Evolutionary conservation across 345 rosid genomes (phyloP).

Genomic region (Lumnitzera racemosa): DNA sequence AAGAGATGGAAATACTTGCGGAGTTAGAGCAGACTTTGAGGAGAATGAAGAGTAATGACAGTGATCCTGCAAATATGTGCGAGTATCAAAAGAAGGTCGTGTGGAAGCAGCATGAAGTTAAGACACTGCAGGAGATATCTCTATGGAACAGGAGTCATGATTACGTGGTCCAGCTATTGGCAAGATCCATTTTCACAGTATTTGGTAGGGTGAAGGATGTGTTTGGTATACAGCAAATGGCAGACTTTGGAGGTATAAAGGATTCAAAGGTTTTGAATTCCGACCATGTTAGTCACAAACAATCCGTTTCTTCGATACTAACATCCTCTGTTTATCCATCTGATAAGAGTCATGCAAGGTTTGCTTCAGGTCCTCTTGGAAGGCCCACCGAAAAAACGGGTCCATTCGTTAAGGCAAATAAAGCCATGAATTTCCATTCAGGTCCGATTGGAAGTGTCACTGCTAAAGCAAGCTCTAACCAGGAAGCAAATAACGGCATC

Average conservation of each 20-base stretch:
- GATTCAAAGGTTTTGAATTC: conserved; percentile 36
- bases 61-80: conserved; percentile 45
- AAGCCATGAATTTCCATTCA: conserved; percentile 53
- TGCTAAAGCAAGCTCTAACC: conserved; percentile 43
- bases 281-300: conserved; percentile 53
- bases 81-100: conserved; percentile 67
- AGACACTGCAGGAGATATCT: conserved; percentile 56
- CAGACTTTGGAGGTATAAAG: conserved; percentile 20
- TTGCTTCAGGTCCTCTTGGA: conserved; percentile 77
- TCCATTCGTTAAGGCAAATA: conserved; percentile 32
- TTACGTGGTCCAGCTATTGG: conserved; percentile 59
- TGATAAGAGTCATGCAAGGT: conserved; percentile 44
- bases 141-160: conserved; percentile 88
- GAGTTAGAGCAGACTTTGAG: conserved; percentile 72
- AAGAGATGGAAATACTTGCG: conserved; percentile 81
- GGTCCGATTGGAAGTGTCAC: conserved; percentile 63
- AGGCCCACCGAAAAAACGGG: conserved; percentile 38
- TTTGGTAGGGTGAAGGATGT: conserved; percentile 52
- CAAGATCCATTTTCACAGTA: conserved; percentile 75
- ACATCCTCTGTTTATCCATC: conserved; percentile 52
- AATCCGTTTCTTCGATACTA: conserved; percentile 56
- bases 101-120: conserved; percentile 88
- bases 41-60: conserved; percentile 56
- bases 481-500: conserved; percentile 31
- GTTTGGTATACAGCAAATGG: conserved; percentile 47